Conservation (phyloP, 768 basidiomycete species). For the Serpula lacrymans region DNA sequence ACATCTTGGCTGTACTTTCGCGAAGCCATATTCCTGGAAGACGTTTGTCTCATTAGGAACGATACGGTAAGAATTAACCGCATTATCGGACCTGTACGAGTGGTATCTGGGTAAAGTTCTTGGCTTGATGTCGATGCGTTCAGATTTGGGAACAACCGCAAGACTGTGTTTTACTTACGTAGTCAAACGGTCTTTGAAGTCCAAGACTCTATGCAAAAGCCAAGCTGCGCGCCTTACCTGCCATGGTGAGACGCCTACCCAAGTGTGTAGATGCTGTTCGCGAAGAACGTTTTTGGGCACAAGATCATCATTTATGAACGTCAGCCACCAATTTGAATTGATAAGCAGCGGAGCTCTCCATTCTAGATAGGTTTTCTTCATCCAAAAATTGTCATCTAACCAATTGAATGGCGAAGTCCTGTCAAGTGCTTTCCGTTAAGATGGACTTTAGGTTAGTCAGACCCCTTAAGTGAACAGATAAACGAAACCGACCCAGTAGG, state of each 20-base stretch:
- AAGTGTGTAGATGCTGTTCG: slow-evolving; percentile 15
- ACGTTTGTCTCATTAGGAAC: slow-evolving; percentile 1
- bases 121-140: slow-evolving; percentile 44
- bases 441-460: no score
- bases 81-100: slow-evolving; percentile 53
- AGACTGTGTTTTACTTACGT: slow-evolving; percentile 42
- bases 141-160: no score
- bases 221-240: slow-evolving; percentile 85
- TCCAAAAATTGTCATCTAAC: slow-evolving; percentile 94
- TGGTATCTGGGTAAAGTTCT: slow-evolving; percentile 66
- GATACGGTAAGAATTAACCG: background rate
- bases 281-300: slow-evolving; percentile 44
- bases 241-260: slow-evolving; percentile 63
- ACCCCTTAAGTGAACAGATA: no score
- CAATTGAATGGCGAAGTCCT: slow-evolving; percentile 83
- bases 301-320: slow-evolving; percentile 69
- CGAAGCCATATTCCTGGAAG: slow-evolving; percentile 60
- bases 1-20: slow-evolving; percentile 56
- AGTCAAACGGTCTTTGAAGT: slow-evolving; percentile 65
- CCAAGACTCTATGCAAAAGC: slow-evolving; percentile 66
- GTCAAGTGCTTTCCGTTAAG: slow-evolving; percentile 62
- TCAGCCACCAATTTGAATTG: slow-evolving; percentile 96
- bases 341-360: slow-evolving; percentile 82
- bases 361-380: slow-evolving; percentile 82
- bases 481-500: slow-evolving; percentile 56